Conservation (phyloP, 768 basidiomycete genomes). For the Trametes elegans region DNA sequence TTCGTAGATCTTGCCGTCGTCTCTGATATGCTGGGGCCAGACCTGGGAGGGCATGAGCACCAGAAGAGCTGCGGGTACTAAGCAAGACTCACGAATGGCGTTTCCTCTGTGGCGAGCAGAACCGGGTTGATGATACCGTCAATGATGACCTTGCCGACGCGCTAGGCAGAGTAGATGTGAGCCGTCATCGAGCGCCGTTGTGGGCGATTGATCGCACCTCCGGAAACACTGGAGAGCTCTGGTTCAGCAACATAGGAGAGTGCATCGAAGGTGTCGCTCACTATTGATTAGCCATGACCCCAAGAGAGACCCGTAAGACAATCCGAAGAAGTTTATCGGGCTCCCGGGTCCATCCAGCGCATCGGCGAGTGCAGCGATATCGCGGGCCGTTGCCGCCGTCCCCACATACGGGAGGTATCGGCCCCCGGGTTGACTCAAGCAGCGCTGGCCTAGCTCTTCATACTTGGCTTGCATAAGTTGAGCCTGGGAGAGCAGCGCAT, state of each 20-base stretch:
- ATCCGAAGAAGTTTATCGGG: constrained; percentile 4
- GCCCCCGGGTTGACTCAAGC: neutral
- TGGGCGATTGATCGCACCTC: no score
- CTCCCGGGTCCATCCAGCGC: constrained; percentile 4
- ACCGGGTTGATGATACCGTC: constrained; percentile 13
- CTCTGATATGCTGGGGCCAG: neutral
- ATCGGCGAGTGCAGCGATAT: constrained; percentile 9
- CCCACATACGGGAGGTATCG: constrained; percentile 8
- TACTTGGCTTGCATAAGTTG: constrained; percentile 5
- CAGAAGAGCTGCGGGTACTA: no score
- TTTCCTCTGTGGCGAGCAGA: neutral
- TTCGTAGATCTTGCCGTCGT: constrained; percentile 4
- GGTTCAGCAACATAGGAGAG: no score
- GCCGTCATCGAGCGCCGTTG: neutral
- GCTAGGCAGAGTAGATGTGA: neutral
- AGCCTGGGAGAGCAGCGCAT: constrained; percentile 4
- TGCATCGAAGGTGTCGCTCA: neutral
- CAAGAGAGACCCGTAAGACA: constrained; percentile 8
- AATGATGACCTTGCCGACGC: constrained; percentile 6
- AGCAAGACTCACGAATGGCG: neutral
- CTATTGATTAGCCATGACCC: constrained; percentile 10
- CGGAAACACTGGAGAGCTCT: constrained; percentile 11
- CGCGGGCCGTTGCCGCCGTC: constrained; percentile 6
- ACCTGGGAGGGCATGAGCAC: neutral
- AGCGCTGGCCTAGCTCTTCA: neutral